phyloP scores from a whole-genome alignment of 2,329 filamentous ascomycete species.

The Exophiala xenobiotica region DNA sequence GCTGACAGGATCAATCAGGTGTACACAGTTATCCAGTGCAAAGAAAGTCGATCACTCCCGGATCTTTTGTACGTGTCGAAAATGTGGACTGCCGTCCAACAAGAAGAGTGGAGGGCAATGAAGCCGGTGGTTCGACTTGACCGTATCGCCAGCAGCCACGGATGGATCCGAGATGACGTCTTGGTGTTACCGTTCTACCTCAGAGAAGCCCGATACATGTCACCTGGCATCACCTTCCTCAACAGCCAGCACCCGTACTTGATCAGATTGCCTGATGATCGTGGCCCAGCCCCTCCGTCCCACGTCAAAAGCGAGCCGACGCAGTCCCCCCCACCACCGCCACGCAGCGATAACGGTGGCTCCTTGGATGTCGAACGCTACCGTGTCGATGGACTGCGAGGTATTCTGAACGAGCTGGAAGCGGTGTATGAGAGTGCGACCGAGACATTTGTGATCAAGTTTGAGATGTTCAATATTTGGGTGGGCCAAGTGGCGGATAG shows the following conservation, averaged over 20 bases:
- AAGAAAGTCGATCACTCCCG: not conserved
- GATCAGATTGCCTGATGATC: not conserved
- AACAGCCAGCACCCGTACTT: not conserved
- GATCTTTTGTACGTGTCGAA: not conserved
- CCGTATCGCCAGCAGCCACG: not conserved
- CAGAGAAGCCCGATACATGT: not conserved
- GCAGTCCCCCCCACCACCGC: not conserved
- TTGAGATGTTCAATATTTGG: not conserved
- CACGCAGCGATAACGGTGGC: not conserved
- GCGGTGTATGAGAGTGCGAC: not conserved
- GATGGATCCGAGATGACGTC: not conserved
- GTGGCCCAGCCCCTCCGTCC: not conserved
- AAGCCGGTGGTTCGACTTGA: not conserved
- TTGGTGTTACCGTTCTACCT: not conserved
- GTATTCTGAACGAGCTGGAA: not conserved
- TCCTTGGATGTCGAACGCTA: not conserved
- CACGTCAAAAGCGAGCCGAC: not conserved
- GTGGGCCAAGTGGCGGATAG: not conserved
- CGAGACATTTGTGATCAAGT: not conserved
- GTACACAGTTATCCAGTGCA: not conserved
- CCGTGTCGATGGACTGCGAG: not conserved
- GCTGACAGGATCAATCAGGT: not conserved
- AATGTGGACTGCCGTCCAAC: not conserved
- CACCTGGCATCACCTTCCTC: not conserved
- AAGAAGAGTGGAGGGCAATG: not conserved